Base-by-base conservation (phyloP, 768 basidiomycete species). In the Boletus pseudo-olivaceus region DNA sequence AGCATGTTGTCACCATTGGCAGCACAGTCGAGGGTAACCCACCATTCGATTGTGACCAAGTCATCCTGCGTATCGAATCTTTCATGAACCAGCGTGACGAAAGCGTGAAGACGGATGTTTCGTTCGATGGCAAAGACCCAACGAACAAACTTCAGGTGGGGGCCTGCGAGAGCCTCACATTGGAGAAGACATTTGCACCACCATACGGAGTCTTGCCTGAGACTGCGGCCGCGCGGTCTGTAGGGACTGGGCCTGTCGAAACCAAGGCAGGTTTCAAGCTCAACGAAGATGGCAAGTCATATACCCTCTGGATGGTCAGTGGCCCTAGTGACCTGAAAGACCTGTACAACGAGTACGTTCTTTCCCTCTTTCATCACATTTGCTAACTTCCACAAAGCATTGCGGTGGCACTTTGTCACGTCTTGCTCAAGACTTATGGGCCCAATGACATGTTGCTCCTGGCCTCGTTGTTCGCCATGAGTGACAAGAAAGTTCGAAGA, bases 31-130 rank as follows among this genome's bases (percentile, higher is more conserved):
- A 20, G 2, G 1, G 5, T 8, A 1, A 7, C 7, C 34, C n/a
- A 27, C 33, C 33, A 4, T 38, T 58, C 33, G 19, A 23, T 12
- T 45, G 17, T 3, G 44, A 42, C 2, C 33, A 40, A 43, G 14
- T 62, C 32, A 41, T 57, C n/a, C 55, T 29, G 27, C 32, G 59
- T 7, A 39, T 53, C n/a, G 38, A 7, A 14, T 57, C 32, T 17
- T 61, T 61, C 14, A 49, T 62, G 56, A 30, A 39, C 7, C 48
- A 50, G 45, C 60, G 60, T 29, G 60, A 62, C 32, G 26, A 42
- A 5, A 38, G 29, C 17, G 39, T 19, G 35, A 62, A 46, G 40
- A 30, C 20, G 1, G 35, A 26, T 17, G 23, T 33, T 29, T 50
- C 34, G n/a, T 62, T 58, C 26, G 33, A 47, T 35, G 9, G n/a